These are phyloP conservation scores for Exophiala viscosa DNA, from an alignment of 2,329 filamentous ascomycete species.

Conservation along the genomic window DNA sequence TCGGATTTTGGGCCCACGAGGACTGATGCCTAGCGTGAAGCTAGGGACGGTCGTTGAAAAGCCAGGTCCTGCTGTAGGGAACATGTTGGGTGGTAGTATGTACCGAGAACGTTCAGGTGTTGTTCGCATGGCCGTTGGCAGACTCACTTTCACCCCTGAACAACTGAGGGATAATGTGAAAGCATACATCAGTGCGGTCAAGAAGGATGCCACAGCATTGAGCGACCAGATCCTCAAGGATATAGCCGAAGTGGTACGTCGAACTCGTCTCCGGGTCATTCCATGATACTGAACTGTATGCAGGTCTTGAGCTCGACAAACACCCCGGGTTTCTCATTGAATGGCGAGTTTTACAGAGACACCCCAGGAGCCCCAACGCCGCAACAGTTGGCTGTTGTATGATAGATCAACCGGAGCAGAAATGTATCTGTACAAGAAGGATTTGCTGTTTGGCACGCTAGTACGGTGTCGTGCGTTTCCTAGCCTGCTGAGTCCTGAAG, in stretches of 20 bases:
- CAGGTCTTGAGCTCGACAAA: slow-evolving; percentile 81
- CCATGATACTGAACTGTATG: slow-evolving; percentile 32
- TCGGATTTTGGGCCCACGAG: slow-evolving; percentile 78
- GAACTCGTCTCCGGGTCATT: not conserved
- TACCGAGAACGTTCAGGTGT: slow-evolving; percentile 85
- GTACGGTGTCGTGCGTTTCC: too few relatives aligned
- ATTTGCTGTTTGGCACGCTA: too few relatives aligned
- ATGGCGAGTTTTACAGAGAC: slow-evolving; percentile 60
- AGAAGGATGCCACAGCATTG: slow-evolving; percentile 67
- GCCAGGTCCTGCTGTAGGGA: slow-evolving; percentile 68
- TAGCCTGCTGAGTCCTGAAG: too few relatives aligned
- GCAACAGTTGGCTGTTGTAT: slow-evolving; percentile 16
- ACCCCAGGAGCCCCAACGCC: slow-evolving; percentile 12
- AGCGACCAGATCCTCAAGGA: slow-evolving; percentile 62
- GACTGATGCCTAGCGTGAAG: slow-evolving; percentile 88
- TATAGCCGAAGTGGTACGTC: slow-evolving; percentile 64
- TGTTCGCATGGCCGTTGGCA: slow-evolving; percentile 83
- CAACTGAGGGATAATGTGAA: slow-evolving; percentile 82
- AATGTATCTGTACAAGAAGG: slow-evolving; percentile 36
- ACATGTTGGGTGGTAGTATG: slow-evolving; percentile 77
- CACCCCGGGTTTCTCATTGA: slow-evolving; percentile 81
- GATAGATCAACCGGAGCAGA: slow-evolving; percentile 34
- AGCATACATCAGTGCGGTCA: slow-evolving; percentile 69
- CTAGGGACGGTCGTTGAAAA: slow-evolving; percentile 84
- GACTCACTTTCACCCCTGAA: slow-evolving; percentile 82